Percentiles rank a stretch among this genome's conserved stretches.
These are phyloP conservation scores for Populus tomentosa DNA, from an alignment of 441 rosid species.

Conservation along the genomic window DNA sequence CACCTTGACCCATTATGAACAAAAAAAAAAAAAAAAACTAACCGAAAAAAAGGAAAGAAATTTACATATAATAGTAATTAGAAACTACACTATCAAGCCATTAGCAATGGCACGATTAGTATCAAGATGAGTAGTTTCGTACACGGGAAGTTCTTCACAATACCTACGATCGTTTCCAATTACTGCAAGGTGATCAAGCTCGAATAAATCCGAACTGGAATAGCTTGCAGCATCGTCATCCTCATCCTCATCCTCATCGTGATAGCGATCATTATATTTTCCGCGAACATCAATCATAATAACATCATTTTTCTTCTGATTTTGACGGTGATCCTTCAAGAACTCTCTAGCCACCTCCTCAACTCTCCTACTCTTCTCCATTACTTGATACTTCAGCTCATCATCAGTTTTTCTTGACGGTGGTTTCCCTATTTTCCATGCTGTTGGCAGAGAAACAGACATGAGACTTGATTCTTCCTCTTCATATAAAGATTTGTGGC, in stretches of 20 bases:
- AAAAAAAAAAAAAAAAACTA: not conserved
- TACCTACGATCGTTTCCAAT: constrained; percentile 50
- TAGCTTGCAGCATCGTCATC: constrained; percentile 63
- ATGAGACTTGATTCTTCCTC: constrained; percentile 30
- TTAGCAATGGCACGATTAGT: constrained; percentile 70
- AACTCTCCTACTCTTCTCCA: constrained; percentile 39
- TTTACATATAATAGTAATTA: not conserved
- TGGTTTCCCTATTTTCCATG: constrained; percentile 47
- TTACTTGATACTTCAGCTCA: constrained; percentile 31
- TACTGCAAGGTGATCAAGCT: constrained; percentile 60
- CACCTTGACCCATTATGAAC: not conserved
- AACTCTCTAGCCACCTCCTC: constrained; percentile 64
- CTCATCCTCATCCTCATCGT: constrained; percentile 26
- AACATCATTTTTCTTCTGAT: constrained; percentile 33
- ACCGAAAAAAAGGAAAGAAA: not conserved
- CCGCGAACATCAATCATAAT: constrained; percentile 14
- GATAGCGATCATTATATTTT: constrained; percentile 20
- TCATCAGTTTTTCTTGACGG: constrained; percentile 34
- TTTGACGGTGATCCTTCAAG: constrained; percentile 45
- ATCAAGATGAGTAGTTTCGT: constrained; percentile 70
- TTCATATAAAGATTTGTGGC: constrained; percentile 36
- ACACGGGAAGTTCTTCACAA: constrained; percentile 73
- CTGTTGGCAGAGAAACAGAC: constrained; percentile 41
- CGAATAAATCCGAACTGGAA: constrained; percentile 86
- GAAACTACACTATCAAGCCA: constrained; percentile 43